phyloP scores from a whole-genome alignment of 371 early-diverging fungal species.

The Mortierella sp. region DNA sequence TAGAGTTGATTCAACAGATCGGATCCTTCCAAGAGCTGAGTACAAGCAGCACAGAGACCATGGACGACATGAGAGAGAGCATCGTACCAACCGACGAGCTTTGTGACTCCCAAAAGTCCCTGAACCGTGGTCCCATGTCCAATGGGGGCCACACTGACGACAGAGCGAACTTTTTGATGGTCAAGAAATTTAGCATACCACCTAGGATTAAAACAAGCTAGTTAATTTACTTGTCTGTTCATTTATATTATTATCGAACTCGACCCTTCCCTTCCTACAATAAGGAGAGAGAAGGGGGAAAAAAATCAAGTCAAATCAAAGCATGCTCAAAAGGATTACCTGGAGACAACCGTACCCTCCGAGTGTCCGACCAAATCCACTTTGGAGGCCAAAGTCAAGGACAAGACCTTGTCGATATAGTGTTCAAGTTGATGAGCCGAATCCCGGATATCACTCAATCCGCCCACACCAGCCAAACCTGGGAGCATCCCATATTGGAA shows the following conservation, averaged over 20 bases:
- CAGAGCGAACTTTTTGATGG: slow-evolving; percentile 5
- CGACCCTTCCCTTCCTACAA: no score
- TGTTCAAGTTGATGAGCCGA: slow-evolving; percentile 19
- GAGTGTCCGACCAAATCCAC: slow-evolving; percentile 35
- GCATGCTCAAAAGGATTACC: no score
- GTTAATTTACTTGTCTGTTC: no score
- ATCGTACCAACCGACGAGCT: slow-evolving; percentile 12
- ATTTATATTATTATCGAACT: no score
- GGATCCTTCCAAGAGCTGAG: slow-evolving; percentile 26
- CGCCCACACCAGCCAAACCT: slow-evolving; percentile 4
- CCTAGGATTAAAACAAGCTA: no score
- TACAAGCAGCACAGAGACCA: slow-evolving; percentile 12
- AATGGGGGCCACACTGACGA: slow-evolving; percentile 22
- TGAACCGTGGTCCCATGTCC: slow-evolving; percentile 16
- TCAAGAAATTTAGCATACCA: slow-evolving; percentile 20
- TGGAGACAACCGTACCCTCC: slow-evolving; percentile 24
- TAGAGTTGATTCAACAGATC: slow-evolving; percentile 19
- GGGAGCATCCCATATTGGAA: slow-evolving; percentile 26
- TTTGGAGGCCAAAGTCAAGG: slow-evolving; percentile 11
- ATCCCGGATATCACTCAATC: slow-evolving; percentile 20
- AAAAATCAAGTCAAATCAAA: no score
- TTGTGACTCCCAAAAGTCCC: slow-evolving; percentile 5
- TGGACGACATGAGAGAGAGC: not conserved
- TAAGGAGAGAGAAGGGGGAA: no score
- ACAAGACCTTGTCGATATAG: slow-evolving; percentile 27